Evolutionary conservation across 345 rosid species (phyloP).

Genomic region (Salix brachista): DNA sequence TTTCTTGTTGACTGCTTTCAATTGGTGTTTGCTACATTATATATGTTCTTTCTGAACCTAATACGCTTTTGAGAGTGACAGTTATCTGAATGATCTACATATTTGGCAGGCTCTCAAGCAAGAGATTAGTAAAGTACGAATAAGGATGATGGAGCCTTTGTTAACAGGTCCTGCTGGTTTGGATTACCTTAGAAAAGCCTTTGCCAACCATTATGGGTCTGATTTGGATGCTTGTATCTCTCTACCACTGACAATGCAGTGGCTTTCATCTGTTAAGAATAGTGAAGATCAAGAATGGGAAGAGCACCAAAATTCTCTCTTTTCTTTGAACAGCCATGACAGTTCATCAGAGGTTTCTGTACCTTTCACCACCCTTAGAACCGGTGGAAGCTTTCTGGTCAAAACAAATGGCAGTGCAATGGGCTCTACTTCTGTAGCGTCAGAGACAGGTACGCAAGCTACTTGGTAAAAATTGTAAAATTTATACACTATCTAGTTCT

Average conservation of each 20-base stretch:
- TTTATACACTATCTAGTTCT: too few relatives aligned
- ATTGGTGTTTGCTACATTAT: not conserved
- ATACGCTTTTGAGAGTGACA: not conserved
- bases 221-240: constrained; percentile 43
- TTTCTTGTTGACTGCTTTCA: not conserved
- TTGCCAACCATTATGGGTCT: constrained; percentile 52
- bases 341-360: constrained; percentile 40
- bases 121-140: constrained; percentile 72
- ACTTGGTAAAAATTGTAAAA: too few relatives aligned
- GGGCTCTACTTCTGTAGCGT: constrained; percentile 22
- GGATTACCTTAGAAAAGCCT: constrained; percentile 62
- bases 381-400: constrained; percentile 62
- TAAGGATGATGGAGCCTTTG: constrained; percentile 68
- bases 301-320: constrained; percentile 54
- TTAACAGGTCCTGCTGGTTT: constrained; percentile 79
- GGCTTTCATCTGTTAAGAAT: constrained; percentile 55
- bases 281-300: constrained; percentile 66
- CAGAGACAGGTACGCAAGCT: not conserved
- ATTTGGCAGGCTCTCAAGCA: constrained; percentile 58
- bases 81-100: not conserved
- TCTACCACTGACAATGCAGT: constrained; percentile 52
- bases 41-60: not conserved
- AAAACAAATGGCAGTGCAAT: constrained; percentile 21
- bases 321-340: constrained; percentile 36
- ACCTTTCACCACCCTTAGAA: constrained; percentile 58